Evolutionary conservation across 129 eudicot genomes (phyloP).

Genomic region (Artemisia annua): DNA sequence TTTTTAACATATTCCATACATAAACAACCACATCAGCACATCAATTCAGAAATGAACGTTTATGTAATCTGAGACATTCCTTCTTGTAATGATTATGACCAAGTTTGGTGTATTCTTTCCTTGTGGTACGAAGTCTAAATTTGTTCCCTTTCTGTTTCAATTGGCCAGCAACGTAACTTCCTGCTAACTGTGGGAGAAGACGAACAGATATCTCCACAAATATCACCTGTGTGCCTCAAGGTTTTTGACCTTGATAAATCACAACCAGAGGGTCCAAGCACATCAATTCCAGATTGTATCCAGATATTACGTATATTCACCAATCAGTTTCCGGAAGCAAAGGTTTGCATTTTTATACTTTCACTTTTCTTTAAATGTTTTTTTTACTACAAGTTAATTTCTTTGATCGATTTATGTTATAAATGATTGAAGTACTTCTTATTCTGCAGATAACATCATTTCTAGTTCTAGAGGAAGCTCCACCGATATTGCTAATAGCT

Average conservation of each 20-base stretch:
- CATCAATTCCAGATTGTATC: constrained; percentile 83
- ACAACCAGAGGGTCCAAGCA: constrained; percentile 79
- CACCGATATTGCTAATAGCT: constrained; percentile 87
- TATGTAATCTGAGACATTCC: background rate
- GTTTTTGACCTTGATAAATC: constrained; percentile 92
- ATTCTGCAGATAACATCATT: constrained; percentile 82
- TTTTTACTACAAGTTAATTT: background rate
- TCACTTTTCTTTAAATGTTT: background rate
- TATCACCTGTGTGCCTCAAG: constrained; percentile 75
- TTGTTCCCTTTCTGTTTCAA: constrained; percentile 9
- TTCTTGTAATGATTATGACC: constrained; percentile 10
- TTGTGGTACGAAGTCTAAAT: constrained; percentile 2
- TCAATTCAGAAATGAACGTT: too few species aligned
- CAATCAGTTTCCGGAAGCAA: constrained; percentile 86
- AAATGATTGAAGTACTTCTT: constrained; percentile 1
- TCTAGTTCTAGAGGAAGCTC: constrained; percentile 90
- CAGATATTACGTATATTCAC: constrained; percentile 92
- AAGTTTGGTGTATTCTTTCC: background rate
- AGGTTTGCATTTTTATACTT: constrained; percentile 45
- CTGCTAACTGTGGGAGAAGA: constrained; percentile 92
- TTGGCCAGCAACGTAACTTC: constrained; percentile 86
- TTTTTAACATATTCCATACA: too few species aligned
- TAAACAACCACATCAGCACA: too few species aligned
- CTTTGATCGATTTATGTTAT: background rate
- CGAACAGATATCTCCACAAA: constrained; percentile 76